Evolutionary conservation across 805 yeast species (phyloP), one percentile per base, ranked within the genome.

Genomic region (Wickerhamomyces hampshirensis): DNA sequence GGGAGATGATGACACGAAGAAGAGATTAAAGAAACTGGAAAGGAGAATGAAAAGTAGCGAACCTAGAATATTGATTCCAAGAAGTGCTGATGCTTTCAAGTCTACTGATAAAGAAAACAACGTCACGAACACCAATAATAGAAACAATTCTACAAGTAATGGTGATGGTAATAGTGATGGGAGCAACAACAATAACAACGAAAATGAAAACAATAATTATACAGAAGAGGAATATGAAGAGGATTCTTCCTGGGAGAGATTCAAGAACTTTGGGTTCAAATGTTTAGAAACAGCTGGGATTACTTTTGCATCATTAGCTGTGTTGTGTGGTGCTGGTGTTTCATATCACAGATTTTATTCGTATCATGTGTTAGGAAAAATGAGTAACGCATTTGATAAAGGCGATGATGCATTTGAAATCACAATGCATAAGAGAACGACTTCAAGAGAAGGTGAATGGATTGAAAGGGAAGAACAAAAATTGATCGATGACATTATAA

Each of bases 251-350:
- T 52, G 50, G 51, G 49, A 43, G 2, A 43, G 35, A 21, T 24
- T 52, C 18, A 29, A 31, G 17, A 17, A 31, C 2, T 33, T 51
- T 13, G 1, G 41, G 12, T 30, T 59, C 37, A 79, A 75, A 48
- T 69, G 77, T 39, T 42, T 71, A 5, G 93, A 84, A 53, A 77
- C 93, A 0, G 77, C 80, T 0, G 77, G 84, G 3, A 76, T 84
- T 30, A 83, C 89, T 13, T 63, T 83, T 31, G 76, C 85, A 12
- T 79, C 89, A 3, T 58, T 84, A 24, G 68, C 76, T 3, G 75
- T 84, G 26, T 65, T 85, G 13, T 91, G 84, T 0, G 59, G 76
- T 2, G 83, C 91, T 3, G 95, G 95, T 3, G 52, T 75, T n/a
- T 48, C 73, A 11, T 84, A 84, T 54, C 95, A 84, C 53, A 65